phyloP scores from a whole-genome alignment of 1,284 basidiomycete genomes.

The Apiotrichum laibachii region DNA sequence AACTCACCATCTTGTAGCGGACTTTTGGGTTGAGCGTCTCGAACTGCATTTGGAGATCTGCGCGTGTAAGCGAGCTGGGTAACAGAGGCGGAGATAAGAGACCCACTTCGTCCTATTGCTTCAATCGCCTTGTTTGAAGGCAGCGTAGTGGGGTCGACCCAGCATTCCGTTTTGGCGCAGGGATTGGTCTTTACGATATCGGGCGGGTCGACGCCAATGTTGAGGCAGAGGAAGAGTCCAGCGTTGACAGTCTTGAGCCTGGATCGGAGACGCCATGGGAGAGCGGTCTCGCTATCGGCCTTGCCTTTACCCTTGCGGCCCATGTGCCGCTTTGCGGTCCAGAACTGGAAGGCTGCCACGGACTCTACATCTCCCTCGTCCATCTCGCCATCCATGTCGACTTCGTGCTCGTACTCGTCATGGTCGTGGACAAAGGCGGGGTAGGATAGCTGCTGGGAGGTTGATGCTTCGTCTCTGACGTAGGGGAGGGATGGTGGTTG shows the following conservation, averaged over 20 bases:
- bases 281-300: conserved; percentile 39
- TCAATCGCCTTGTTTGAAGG: conserved; percentile 75
- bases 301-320: conserved; percentile 35
- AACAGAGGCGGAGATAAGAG: not conserved
- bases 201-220: conserved; percentile 96
- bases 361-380: conserved; percentile 25
- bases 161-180: conserved; percentile 91
- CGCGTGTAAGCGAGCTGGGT: conserved; percentile 8
- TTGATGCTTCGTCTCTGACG: conserved; percentile 46
- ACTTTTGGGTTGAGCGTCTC: conserved; percentile 83
- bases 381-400: conserved; percentile 29
- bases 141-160: conserved; percentile 92
- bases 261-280: conserved; percentile 70
- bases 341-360: conserved; percentile 45
- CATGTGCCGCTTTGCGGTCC: conserved; percentile 48
- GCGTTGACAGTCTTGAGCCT: conserved; percentile 89
- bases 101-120: conserved; percentile 51
- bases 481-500: conserved; percentile 42
- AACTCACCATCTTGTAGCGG: conserved; percentile 69
- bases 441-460: conserved; percentile 45
- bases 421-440: conserved; percentile 25
- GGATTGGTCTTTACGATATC: conserved; percentile 97
- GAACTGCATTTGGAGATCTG: conserved; percentile 87
- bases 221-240: conserved; percentile 90
- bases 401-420: conserved; percentile 28